Evolutionary conservation across 2,329 filamentous ascomycete species (phyloP).

Genomic region (Exserohilum turcica): DNA sequence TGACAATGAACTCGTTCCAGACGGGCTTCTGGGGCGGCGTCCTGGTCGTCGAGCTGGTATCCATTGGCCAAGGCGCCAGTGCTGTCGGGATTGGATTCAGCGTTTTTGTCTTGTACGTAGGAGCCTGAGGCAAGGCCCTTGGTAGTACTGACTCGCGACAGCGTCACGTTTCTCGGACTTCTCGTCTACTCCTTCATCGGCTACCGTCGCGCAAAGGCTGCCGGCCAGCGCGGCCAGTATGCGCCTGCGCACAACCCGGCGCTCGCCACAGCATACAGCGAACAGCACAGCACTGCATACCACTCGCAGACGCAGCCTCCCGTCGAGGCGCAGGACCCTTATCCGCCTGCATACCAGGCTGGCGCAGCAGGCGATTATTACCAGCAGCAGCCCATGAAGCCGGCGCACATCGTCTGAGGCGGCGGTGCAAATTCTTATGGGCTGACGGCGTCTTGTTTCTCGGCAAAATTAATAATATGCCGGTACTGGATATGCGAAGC

Average conservation of each 20-base stretch:
- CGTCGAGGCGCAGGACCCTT: conserved; percentile 23
- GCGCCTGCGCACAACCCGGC: conserved; percentile 40
- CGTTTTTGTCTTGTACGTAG: conserved; percentile 43
- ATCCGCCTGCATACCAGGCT: conserved; percentile 26
- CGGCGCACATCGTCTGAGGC: conserved; percentile 34
- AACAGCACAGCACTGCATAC: conserved; percentile 32
- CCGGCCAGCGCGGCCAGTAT: conserved; percentile 41
- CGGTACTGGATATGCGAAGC: neutral
- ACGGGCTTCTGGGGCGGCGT: conserved; percentile 43
- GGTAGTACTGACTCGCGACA: conserved; percentile 21
- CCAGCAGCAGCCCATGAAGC: conserved; percentile 33
- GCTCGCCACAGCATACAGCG: conserved; percentile 21
- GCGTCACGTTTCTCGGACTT: conserved; percentile 44
- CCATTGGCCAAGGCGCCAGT: conserved; percentile 27
- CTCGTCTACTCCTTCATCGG: conserved; percentile 49
- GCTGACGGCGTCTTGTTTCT: neutral
- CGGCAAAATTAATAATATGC: neutral
- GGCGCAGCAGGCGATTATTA: conserved; percentile 31
- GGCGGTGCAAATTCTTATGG: neutral
- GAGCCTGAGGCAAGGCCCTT: neutral
- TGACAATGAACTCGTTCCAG: conserved; percentile 45
- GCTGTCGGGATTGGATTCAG: conserved; percentile 32
- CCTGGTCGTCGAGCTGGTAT: conserved; percentile 40
- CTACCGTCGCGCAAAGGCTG: conserved; percentile 45
- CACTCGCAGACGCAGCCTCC: conserved; percentile 25